Evolutionary conservation across 148 eudicot genomes (phyloP), one percentile per base, ranked within the genome.

Genomic region (Rheum nobile): DNA sequence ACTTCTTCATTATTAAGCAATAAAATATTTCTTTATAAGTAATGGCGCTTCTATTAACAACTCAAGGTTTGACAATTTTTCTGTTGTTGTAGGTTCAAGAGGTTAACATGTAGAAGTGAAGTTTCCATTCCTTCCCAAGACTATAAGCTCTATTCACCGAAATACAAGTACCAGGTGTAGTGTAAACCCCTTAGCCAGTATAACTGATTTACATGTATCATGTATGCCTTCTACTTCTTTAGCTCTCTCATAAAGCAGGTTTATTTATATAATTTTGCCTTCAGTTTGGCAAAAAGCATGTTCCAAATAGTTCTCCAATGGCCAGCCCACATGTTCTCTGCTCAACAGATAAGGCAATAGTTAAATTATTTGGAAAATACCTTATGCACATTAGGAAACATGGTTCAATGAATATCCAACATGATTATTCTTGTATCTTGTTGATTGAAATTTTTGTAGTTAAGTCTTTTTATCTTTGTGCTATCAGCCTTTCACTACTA

Each of bases 91-190:
- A 93, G 98, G 98, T 93, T 93, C 69, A 93, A 84, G 82, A 74
- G 87, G 76, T 75, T 93, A 77, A 93, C 98, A 0, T 92, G 98
- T 57, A 84, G 97, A 44, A 79, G 82, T 61, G 98, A 89, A 86
- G 90, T 89, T 52, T 83, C 88, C 71, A 57, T 91, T 46, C 80
- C 86, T 73, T 82, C 91, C 14, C 75, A 79, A 59, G 97, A 93
- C 84, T 93, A 89, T 79, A 91, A 89, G 79, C 91, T 93, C 78
- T 93, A 93, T 84, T 85, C 89, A 72, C 98, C 97, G 17, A 47
- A 69, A 88, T 91, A 75, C 92, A 91, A 93, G 78, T 83, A 87
- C 74, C 85, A 96, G 96, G 95, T 68, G 79, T 78, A 42, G 63
- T 83, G 38, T 81, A 87, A 67, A 86, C 77, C 79, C 76, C 90